These are phyloP conservation scores for Boletus subluridellus DNA, from an alignment of 1,284 basidiomycete genomes.

Conservation along the genomic window DNA sequence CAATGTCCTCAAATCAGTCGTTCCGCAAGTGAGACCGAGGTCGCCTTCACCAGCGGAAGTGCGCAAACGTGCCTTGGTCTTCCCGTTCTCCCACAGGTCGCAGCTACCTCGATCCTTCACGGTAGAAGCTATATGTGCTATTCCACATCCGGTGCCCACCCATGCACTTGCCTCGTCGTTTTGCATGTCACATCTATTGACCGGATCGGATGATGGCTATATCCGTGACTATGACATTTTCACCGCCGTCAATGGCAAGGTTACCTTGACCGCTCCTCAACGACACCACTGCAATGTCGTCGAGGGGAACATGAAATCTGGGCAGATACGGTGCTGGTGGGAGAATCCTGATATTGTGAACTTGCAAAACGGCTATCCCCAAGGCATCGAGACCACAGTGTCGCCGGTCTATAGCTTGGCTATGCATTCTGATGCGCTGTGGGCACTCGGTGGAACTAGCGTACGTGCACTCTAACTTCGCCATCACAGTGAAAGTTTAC, in stretches of 20 bases:
- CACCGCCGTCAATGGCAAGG: constrained; percentile 82
- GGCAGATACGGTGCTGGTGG: constrained; percentile 89
- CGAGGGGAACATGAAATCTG: constrained; percentile 89
- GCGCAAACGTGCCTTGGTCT: constrained; percentile 44
- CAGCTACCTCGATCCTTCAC: constrained; percentile 60
- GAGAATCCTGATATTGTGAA: constrained; percentile 56
- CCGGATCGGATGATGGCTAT: constrained; percentile 92
- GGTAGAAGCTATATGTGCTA: constrained; percentile 91
- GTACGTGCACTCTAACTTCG: constrained; percentile 45
- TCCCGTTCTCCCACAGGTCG: constrained; percentile 27
- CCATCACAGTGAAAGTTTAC: constrained; percentile 12
- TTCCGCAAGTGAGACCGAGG: constrained; percentile 43
- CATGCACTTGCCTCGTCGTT: constrained; percentile 80
- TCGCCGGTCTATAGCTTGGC: constrained; percentile 84
- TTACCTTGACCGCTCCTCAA: constrained; percentile 86
- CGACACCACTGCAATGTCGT: constrained; percentile 86
- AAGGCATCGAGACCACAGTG: constrained; percentile 46
- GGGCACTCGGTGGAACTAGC: constrained; percentile 82
- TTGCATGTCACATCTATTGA: constrained; percentile 88
- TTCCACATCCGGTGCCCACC: constrained; percentile 85
- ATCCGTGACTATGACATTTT: constrained; percentile 93
- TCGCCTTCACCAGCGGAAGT: constrained; percentile 62
- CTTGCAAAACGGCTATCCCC: constrained; percentile 28
- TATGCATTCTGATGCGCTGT: constrained; percentile 87
- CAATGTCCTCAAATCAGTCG: constrained; percentile 15